Evolutionary conservation across 345 rosid species (phyloP).

Genomic region (Pugionium cornutum): DNA sequence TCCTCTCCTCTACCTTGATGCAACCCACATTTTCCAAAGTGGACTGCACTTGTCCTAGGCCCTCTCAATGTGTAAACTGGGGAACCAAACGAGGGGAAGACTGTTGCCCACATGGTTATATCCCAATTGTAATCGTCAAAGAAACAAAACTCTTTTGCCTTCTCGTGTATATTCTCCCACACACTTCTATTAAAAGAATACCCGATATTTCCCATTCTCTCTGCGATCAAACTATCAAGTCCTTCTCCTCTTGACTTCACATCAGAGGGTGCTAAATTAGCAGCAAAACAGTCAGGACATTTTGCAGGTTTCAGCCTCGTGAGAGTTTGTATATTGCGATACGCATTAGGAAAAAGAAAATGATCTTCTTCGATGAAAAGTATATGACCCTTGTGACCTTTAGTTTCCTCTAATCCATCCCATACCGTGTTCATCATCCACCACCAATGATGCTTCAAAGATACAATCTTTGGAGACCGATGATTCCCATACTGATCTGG

Average conservation of each 20-base stretch:
- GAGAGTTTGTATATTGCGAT: slow-evolving; percentile 82
- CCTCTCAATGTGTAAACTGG: slow-evolving; percentile 89
- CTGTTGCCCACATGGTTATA: slow-evolving; percentile 97
- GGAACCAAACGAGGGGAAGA: slow-evolving; percentile 84
- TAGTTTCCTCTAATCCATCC: slow-evolving; percentile 89
- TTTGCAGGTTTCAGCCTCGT: slow-evolving; percentile 57
- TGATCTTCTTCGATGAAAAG: slow-evolving; percentile 99
- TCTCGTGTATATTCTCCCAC: slow-evolving; percentile 80
- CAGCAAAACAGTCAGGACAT: slow-evolving; percentile 88
- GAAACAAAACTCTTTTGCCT: slow-evolving; percentile 81
- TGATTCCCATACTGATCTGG: slow-evolving; percentile 98
- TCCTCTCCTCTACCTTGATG: slow-evolving; percentile 76
- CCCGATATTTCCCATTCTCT: slow-evolving; percentile 95
- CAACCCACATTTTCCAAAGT: slow-evolving; percentile 96
- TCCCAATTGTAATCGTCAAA: slow-evolving; percentile 99
- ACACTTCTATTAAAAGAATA: slow-evolving; percentile 80
- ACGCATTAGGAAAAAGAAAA: slow-evolving; percentile 89
- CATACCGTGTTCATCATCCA: slow-evolving; percentile 99
- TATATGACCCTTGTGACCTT: slow-evolving; percentile 60
- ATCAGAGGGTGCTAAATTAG: slow-evolving; percentile 89
- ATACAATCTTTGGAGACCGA: slow-evolving; percentile 75
- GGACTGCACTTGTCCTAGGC: slow-evolving; percentile 88
- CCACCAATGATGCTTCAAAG: slow-evolving; percentile 99
- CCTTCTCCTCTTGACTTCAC: slow-evolving; percentile 92
- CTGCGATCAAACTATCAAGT: slow-evolving; percentile 65